Conservation (phyloP, 345 rosid genomes). For the Salix udensis region DNA sequence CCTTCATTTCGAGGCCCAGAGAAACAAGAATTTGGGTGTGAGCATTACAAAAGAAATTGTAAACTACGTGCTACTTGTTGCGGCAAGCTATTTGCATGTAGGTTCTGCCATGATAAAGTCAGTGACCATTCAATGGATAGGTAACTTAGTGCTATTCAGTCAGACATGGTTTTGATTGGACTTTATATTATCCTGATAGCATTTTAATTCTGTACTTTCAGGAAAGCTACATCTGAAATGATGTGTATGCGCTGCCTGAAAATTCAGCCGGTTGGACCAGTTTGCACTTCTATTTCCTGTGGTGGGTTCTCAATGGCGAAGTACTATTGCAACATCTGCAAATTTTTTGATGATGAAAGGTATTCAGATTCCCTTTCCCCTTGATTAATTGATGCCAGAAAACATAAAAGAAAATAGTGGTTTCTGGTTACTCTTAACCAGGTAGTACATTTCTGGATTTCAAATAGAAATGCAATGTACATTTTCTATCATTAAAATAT, state of each 20-base stretch:
- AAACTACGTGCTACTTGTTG: slow-evolving; percentile 77
- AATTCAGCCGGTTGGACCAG: slow-evolving; percentile 64
- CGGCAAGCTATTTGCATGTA: slow-evolving; percentile 62
- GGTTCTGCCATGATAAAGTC: slow-evolving; percentile 79
- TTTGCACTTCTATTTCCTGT: slow-evolving; percentile 56
- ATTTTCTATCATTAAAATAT: neutral
- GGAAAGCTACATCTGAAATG: slow-evolving; percentile 75
- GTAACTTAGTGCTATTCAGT: slow-evolving; percentile 29
- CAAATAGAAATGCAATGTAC: neutral
- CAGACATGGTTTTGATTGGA: slow-evolving; percentile 9
- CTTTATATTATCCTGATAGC: slow-evolving; percentile 11
- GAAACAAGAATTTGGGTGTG: slow-evolving; percentile 59
- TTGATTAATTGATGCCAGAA: neutral
- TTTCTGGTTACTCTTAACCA: neutral
- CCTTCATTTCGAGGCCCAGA: slow-evolving; percentile 67
- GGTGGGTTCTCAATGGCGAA: slow-evolving; percentile 65
- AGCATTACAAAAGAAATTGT: slow-evolving; percentile 78
- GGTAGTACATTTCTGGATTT: neutral
- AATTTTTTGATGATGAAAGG: slow-evolving; percentile 66
- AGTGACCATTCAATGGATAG: slow-evolving; percentile 79
- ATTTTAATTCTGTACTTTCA: slow-evolving; percentile 25
- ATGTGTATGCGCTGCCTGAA: slow-evolving; percentile 78
- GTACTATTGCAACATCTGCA: slow-evolving; percentile 62
- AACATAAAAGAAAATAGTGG: neutral
- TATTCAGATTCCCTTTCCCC: slow-evolving; percentile 2